Conservation (phyloP, 495 filamentous ascomycete species). For the Aspergillus cavernicola region DNA sequence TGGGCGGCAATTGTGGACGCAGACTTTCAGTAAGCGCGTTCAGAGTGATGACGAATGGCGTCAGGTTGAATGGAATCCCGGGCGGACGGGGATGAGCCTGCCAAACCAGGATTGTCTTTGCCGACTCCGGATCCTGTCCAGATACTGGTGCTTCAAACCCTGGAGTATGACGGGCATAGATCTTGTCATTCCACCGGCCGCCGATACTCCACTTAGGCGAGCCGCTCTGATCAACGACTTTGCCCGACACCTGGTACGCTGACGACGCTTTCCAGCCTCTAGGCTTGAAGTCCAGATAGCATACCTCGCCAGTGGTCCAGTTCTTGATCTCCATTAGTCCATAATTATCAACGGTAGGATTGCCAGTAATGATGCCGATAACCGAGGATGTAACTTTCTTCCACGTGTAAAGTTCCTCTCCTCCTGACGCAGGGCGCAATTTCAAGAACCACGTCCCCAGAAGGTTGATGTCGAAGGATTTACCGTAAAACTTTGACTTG, state of each 20-base stretch:
- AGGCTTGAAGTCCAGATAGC: slow-evolving; percentile 89
- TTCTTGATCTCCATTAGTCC: slow-evolving; percentile 97
- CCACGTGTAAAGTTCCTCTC: slow-evolving; percentile 94
- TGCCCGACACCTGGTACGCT: slow-evolving; percentile 82
- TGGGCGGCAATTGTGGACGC: slow-evolving; percentile 72
- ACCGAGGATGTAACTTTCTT: slow-evolving; percentile 99
- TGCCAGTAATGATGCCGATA: slow-evolving; percentile 94
- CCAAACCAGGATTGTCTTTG: slow-evolving; percentile 87
- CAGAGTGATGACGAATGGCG: slow-evolving; percentile 90
- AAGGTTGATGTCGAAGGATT: slow-evolving; percentile 94
- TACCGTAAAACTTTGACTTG: slow-evolving; percentile 96
- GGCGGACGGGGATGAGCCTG: slow-evolving; percentile 75
- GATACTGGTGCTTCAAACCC: slow-evolving; percentile 79
- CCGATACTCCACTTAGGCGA: slow-evolving; percentile 82
- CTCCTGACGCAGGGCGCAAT: slow-evolving; percentile 72
- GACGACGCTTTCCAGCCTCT: slow-evolving; percentile 92
- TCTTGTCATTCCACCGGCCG: slow-evolving; percentile 94
- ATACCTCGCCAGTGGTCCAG: slow-evolving; percentile 87
- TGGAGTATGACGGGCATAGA: slow-evolving; percentile 89
- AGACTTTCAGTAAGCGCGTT: slow-evolving; percentile 81
- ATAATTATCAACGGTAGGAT: slow-evolving; percentile 96
- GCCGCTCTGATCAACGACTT: slow-evolving; percentile 70
- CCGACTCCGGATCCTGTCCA: slow-evolving; percentile 43
- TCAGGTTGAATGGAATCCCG: slow-evolving; percentile 93
- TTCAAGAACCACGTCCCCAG: slow-evolving; percentile 96